phyloP scores from a whole-genome alignment of 371 early-diverging fungal species.

The Apophysomyces sp. region DNA sequence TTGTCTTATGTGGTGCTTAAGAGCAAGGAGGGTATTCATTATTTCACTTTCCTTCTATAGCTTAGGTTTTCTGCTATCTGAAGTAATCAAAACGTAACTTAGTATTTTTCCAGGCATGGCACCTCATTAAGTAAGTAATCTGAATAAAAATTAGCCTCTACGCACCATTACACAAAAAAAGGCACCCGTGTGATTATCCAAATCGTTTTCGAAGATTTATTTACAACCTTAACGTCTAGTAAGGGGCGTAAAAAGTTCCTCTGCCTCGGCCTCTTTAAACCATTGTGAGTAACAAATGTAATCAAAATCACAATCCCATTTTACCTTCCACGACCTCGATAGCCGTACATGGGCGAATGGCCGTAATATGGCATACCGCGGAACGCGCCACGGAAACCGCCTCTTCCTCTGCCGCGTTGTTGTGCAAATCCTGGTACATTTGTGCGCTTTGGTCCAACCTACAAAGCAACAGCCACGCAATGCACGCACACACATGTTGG shows the following conservation, averaged over 20 bases:
- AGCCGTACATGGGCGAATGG: conserved; percentile 51
- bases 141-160: too few species aligned
- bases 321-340: conserved; percentile 56
- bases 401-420: conserved; percentile 72
- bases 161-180: too few species aligned
- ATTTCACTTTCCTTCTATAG: too few species aligned
- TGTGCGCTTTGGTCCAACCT: conserved; percentile 91
- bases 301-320: background rate
- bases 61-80: too few species aligned
- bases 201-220: too few species aligned
- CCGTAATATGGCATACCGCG: conserved; percentile 61
- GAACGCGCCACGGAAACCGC: conserved; percentile 70
- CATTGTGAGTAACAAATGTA: background rate
- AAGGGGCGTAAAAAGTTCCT: conserved; percentile 66
- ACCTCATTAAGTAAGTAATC: too few species aligned
- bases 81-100: too few species aligned
- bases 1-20: too few species aligned
- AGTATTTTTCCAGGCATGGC: too few species aligned
- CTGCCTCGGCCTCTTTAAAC: conserved; percentile 53
- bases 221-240: conserved; percentile 32
- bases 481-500: background rate
- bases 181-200: too few species aligned
- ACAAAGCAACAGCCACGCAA: background rate
- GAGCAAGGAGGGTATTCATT: too few species aligned
- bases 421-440: conserved; percentile 86